Base-by-base conservation (phyloP, 169 alveolate species). In the Cryptosporidium viatorum region DNA sequence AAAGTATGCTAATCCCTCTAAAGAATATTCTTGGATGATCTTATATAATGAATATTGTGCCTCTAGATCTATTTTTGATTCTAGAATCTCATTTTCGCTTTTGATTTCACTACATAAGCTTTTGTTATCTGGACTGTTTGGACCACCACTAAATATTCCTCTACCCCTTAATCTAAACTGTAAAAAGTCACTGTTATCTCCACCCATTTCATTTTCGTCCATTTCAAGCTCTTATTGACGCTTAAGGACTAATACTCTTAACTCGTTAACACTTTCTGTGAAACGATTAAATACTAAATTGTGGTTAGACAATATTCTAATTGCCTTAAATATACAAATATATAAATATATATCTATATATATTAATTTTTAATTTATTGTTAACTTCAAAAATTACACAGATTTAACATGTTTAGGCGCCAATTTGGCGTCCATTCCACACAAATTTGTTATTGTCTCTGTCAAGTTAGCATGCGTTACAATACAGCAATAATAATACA, bases 381-480 rank as follows among this genome's bases (percentile, higher is more conserved):
- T 31, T 23, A 31, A 52, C 18, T 31, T 45, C 48, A 23, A 10
- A 33, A 73, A 55, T 21, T 73, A 43, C 33, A 73, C 70, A 73
- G 84, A 70, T 70, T 73, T 48, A 55, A 52, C 86, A 45, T 69
- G 70, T 73, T 6, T 71, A 45, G 86, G 86, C 86, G 86, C 86
- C 86, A 73, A 51, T 73, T 55, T 73, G 86, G 86, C 86, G 86
- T 73, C 86, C 86, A 73, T 73, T 73, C 86, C 86, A 73, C 86
- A 73, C 86, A 73, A 55, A 73, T 73, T 73, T 73, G 86, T 73
- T 73, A 23, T 71, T 69, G 86, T 73, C 71, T 52, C 70, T 39
- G 86, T 73, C 71, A 73, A 55, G 51, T 55, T 71, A 43, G 31
- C 67, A 73, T 23, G 39, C 26, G 37, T 31, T 73, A 16, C 29